These are phyloP conservation scores for Blastobotrys mokoenaii DNA, from an alignment of 805 yeast genomes.

Conservation along the genomic window DNA sequence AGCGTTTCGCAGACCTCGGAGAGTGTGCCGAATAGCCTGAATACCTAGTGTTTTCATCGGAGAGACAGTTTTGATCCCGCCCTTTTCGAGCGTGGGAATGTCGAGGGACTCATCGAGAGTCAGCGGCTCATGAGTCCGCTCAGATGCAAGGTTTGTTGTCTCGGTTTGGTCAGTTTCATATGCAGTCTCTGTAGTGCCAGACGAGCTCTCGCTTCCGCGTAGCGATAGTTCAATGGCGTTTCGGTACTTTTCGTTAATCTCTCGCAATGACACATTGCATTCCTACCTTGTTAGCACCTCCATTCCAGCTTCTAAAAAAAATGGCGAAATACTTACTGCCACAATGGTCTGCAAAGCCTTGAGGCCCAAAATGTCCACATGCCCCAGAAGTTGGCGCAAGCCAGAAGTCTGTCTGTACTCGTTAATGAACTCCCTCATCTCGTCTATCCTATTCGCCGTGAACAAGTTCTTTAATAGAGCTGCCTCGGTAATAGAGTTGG, in stretches of 20 bases:
- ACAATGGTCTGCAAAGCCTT: conserved; percentile 33
- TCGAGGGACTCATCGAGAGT: background rate
- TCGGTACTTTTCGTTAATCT: conserved; percentile 8
- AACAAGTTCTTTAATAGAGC: conserved; percentile 44
- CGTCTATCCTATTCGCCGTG: conserved; percentile 10
- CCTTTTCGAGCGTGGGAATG: conserved; percentile 39
- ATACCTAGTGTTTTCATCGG: conserved; percentile 74
- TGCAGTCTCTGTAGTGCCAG: background rate
- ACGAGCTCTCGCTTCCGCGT: too few relatives aligned
- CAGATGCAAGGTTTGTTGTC: too few relatives aligned
- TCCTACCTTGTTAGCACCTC: conserved; percentile 1
- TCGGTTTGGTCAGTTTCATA: background rate
- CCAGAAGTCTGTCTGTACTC: conserved; percentile 15
- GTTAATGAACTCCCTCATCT: conserved; percentile 14
- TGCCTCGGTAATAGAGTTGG: conserved; percentile 54
- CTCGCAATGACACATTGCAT: conserved; percentile 17
- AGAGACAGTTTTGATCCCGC: conserved; percentile 41
- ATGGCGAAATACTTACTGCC: conserved; percentile 19
- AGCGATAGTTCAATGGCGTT: conserved; percentile 4
- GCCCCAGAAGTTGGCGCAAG: conserved; percentile 32
- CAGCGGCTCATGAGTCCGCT: too few relatives aligned
- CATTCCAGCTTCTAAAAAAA: background rate
- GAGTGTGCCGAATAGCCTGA: conserved; percentile 67
- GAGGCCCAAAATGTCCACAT: conserved; percentile 46
- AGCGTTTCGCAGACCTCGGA: conserved; percentile 40